Base-by-base conservation (phyloP, 108 stramenopile genomes). In the Fragilariopsis cylindrus region DNA sequence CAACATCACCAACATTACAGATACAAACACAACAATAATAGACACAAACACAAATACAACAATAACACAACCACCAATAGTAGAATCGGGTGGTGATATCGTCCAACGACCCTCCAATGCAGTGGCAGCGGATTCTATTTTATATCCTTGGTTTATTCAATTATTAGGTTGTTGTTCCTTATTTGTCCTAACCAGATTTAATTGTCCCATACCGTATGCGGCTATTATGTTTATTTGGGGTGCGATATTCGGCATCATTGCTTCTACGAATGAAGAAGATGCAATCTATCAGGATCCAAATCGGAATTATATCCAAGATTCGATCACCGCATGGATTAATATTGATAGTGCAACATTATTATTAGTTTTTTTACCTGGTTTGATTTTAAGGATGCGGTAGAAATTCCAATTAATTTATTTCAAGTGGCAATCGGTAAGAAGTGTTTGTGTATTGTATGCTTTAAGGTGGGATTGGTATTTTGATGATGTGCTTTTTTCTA, bases 321-420 rank as follows among this genome's bases (percentile, higher is more conserved):
- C 52, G 52, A 77, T 88, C 2, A 8, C 40, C 15, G 46, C 71
- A 46, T 94, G 92, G 92, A 58, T 57, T 1, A 47, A 70, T 7
- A 88, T 91, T 56, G 72, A 88, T 52, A 72, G 81, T 19, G 76
- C 88, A 30, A 48, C 88, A 5, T 57, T 95, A 47, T 72, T 95
- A 4, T 54, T 85, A 7, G 64, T 78, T 15, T 92, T 95, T 65
- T 72, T 95, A 6, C 91, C 93, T n/a, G 78, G 89, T 11, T 71
- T 94, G 11, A 46, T 94, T 3, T 90, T 46, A 60, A 76, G 6
- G 87, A 87, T 56, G 77, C 88, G 2, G 81, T 87, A 40, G 49
- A 72, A 18, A 65, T 90, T 18, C 81, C 91, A 48, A 71, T 81
- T 5, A 88, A 91, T 74, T 42, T 85, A 8, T 0, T 91, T 3